phyloP scores from a whole-genome alignment of 169 alveolate genomes.

The Plasmodium vivax region DNA sequence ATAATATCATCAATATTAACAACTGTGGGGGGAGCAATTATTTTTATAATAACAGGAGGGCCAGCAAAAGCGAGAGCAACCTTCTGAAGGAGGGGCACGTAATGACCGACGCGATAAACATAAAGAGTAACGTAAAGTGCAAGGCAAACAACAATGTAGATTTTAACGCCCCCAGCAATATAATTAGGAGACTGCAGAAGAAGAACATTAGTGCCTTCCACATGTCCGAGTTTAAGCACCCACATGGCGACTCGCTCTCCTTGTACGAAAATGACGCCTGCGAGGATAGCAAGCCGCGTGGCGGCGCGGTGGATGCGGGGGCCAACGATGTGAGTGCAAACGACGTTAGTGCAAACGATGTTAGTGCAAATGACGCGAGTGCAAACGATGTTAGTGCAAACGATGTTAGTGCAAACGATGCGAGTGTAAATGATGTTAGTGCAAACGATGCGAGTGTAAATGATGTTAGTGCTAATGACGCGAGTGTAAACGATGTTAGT shows the following conservation, averaged over 20 bases:
- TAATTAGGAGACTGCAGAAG: neutral
- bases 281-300: neutral
- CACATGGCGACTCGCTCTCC: neutral
- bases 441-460: neutral
- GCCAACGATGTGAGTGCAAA: neutral
- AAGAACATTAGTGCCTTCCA: neutral
- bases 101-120: neutral
- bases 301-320: neutral
- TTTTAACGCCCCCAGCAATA: neutral
- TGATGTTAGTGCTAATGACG: neutral
- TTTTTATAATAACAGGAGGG: neutral
- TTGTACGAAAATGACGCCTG: neutral
- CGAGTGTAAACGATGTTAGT: neutral
- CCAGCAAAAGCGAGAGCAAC: neutral
- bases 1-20: conserved; percentile 19
- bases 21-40: conserved; percentile 19
- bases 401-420: too few relatives aligned
- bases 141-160: neutral
- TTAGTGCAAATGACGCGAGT: too few relatives aligned
- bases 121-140: neutral
- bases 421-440: too few relatives aligned
- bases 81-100: neutral
- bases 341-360: too few relatives aligned
- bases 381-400: too few relatives aligned
- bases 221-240: neutral